Evolutionary conservation across 1,284 basidiomycete species (phyloP), one percentile per base, ranked within the genome.

Genomic region (Erythrobasidium hasegawianum): DNA sequence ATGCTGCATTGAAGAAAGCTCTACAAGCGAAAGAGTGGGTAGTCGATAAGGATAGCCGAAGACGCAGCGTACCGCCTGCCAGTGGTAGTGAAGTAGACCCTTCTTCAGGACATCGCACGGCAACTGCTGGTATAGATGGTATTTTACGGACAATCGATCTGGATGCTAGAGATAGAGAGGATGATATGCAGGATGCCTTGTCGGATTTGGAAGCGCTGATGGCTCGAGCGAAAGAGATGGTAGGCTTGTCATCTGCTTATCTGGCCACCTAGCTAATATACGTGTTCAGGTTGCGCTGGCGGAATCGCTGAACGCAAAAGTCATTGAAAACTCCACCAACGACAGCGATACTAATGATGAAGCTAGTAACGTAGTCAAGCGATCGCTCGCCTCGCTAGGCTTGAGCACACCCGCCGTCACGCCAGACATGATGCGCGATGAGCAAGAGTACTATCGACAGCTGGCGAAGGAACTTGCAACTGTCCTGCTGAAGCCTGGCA

Each of bases 221-320:
- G 88, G 81, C 87, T 57, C 90, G 93, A 76, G 93, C 94, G 0
- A 88, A 87, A 71, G 89, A 93, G 72, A 97, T 98, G 87, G 93
- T 90, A 47, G 59, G 29, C 13, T 14, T 47, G 2, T 60, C 55
- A 10, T 16, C 26, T 41, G 18, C 18, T 18, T 24, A 41, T 3
- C 20, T 7, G 11, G 33, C 24, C 11, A 4, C 14, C 11, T 29
- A 33, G 27, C 47, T 61, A 14, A 40, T 16, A 20, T 38, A n/a
- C n/a, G 38, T 11, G n/a, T n/a, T n/a, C 70, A 79, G 78, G 78
- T 82, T 60, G 84, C 85, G 45, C 83, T 97, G 27, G 93, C 95
- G 1, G 87, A 87, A 69, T 86, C 90, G 55, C 84, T 97, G 70
- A 94, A 91, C 75, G 85, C 89, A 68, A 89, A 87, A 69, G 81